Conservation (phyloP, 1,284 basidiomycete species). For the Vanrija pseudolonga region DNA sequence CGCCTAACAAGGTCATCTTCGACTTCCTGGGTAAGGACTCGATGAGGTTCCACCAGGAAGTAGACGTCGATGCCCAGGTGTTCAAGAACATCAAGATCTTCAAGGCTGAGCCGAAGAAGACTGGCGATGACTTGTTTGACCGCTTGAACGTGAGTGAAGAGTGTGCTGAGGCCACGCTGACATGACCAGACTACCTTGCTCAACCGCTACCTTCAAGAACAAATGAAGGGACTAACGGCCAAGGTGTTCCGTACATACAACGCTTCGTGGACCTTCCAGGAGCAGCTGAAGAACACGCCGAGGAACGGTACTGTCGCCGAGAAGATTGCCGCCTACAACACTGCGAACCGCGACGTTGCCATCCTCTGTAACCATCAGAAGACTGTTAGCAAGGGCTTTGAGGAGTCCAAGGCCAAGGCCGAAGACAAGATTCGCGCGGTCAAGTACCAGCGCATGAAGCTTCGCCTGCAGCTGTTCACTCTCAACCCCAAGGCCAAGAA, state of each 20-base stretch:
- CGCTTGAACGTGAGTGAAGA: slow-evolving; percentile 70
- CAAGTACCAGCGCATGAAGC: slow-evolving; percentile 92
- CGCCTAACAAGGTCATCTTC: slow-evolving; percentile 77
- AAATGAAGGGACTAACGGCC: slow-evolving; percentile 94
- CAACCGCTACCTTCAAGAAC: slow-evolving; percentile 83
- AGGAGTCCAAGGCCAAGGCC: slow-evolving; percentile 87
- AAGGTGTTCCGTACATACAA: slow-evolving; percentile 99
- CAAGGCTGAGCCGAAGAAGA: slow-evolving; percentile 81
- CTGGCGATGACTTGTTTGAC: slow-evolving; percentile 88
- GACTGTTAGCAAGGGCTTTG: slow-evolving; percentile 83
- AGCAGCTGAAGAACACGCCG: slow-evolving; percentile 74
- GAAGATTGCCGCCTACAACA: slow-evolving; percentile 91
- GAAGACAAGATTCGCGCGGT: slow-evolving; percentile 69
- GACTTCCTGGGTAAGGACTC: slow-evolving; percentile 98
- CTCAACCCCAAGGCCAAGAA: slow-evolving; percentile 77
- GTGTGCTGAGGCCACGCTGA: neutral
- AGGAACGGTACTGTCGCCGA: slow-evolving; percentile 74
- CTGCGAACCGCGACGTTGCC: slow-evolving; percentile 90
- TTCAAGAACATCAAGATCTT: slow-evolving; percentile 88
- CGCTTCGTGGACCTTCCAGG: slow-evolving; percentile 89
- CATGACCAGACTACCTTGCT: slow-evolving; percentile 65
- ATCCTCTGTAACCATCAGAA: slow-evolving; percentile 98
- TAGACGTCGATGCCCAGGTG: slow-evolving; percentile 78
- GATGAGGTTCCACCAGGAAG: slow-evolving; percentile 89
- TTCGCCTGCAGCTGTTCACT: slow-evolving; percentile 72